Base-by-base conservation (phyloP, 2,329 filamentous ascomycete genomes). In the Fusarium sp. region DNA sequence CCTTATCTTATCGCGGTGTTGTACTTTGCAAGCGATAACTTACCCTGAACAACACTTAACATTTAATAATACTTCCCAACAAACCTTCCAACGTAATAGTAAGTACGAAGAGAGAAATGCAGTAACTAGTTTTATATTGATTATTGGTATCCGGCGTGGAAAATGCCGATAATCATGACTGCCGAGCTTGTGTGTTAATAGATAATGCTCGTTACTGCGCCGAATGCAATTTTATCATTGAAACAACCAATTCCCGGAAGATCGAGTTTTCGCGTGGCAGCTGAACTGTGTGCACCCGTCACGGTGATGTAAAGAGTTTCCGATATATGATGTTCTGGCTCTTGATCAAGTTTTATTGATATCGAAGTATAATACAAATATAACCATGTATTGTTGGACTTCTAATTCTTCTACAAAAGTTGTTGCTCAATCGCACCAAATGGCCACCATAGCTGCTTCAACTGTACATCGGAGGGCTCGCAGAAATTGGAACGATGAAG, bases 211-310 rank as follows among this genome's bases (percentile, higher is more conserved):
- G 9, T 19, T 3, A 9, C 8, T 23, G 3, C 10, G 15, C 11
- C 4, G 7, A 13, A 9, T 9, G 3, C 1, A 2, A 19, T 19
- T 3, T 19, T 23, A 33, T 13, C 9, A 21, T 3, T 7, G 5
- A 21, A 9, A 6, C 23, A 28, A 21, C 43, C 18, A 12, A 4
- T 5, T 6, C 28, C 11, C 16, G 3, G 2, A 21, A 28, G 11
- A 2, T 3, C 1, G 3, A 2, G 6, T 10, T 10, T 15, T 21
- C 2, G 4, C 0, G 0, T 21, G 1, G 0, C 10, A 12, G 8
- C 2, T 49, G 8, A 4, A 12, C 10, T 1, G 10, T 5, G 3
- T 9, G 2, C 7, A 12, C 2, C 5, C 3, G 18, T 18, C 13
- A 6, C 21, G 5, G 5, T 32, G 10, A 7, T 16, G 9, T 0